Evolutionary conservation across 331 rosid species (phyloP), one percentile per base, ranked within the genome.

Genomic region (Stylosanthes scabra): DNA sequence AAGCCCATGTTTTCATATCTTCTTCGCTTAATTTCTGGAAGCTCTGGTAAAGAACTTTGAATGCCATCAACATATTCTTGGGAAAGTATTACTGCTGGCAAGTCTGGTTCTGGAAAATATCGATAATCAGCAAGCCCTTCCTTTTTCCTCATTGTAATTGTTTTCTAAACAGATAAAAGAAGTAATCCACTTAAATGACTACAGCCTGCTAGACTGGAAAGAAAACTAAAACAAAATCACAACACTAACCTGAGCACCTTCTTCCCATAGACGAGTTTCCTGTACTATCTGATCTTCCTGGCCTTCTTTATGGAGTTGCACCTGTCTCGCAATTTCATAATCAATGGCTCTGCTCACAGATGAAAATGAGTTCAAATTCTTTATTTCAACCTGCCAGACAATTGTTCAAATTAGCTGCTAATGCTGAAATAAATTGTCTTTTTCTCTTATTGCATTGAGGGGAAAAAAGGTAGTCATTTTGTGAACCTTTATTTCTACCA

Each of bases 51-150:
- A 47, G 90, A 85, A 64, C 74, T 75, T 55, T 20, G 63, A 47
- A 91, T 85, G 64, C 7, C 66, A 78, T 91, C 89, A 68, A 94
- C 88, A 72, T 86, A 91, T 73, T 86, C 91, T 51, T 80, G 80
- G 76, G 89, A 81, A 78, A 94, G 89, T 37, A 81, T 79, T 79
- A 91, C 96, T 49, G 85, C 89, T 8, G 95, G 97, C 74, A 91
- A 97, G 79, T 94, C 98, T 69, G 96, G 97, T 82, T 94, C 97
- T 59, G 98, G 98, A 81, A 89, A 91, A 85, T 94, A 94, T 82
- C 90, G 87, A 81, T 94, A 94, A 88, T 94, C 98, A 66, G 98
- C 83, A 63, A 94, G 97, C 63, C 98, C 96, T 88, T 93, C 97
- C 80, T 94, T 91, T 84, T 88, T 94, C 88, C 98, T 94, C 98